A percentile compares a stretch with the other conserved stretches of the same genome.
These are phyloP conservation scores for Mimosa bimucronata DNA, from an alignment of 306 rosid genomes.

Conservation along the genomic window DNA sequence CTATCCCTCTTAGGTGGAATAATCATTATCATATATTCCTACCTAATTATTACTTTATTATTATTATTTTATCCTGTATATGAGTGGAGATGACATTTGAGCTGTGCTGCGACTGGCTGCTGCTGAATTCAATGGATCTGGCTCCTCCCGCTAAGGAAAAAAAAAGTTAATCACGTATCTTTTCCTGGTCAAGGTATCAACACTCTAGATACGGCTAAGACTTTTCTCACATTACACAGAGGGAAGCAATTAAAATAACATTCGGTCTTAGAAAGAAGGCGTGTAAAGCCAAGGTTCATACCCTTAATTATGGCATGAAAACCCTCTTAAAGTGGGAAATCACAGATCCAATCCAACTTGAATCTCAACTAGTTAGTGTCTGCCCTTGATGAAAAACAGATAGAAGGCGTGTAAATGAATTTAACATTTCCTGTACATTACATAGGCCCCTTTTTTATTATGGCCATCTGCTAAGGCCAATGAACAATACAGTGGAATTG, in stretches of 20 bases:
- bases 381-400: too few relatives aligned
- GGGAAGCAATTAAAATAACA: background rate
- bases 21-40: background rate
- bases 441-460: background rate
- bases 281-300: too few relatives aligned
- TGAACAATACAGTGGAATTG: background rate
- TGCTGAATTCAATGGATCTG: conserved; percentile 21
- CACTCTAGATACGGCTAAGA: background rate
- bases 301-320: too few relatives aligned
- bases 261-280: background rate
- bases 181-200: background rate
- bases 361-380: too few relatives aligned
- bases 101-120: background rate
- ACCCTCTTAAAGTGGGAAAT: too few relatives aligned
- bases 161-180: background rate
- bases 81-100: background rate
- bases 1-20: background rate
- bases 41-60: background rate
- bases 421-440: background rate
- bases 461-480: background rate
- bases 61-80: background rate
- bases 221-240: background rate
- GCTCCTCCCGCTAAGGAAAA: background rate
- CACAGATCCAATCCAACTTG: too few relatives aligned
- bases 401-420: background rate